Evolutionary conservation across 768 basidiomycete genomes (phyloP), one percentile per base, ranked within the genome.

Genomic region (Lactifluus hygrophoroides): DNA sequence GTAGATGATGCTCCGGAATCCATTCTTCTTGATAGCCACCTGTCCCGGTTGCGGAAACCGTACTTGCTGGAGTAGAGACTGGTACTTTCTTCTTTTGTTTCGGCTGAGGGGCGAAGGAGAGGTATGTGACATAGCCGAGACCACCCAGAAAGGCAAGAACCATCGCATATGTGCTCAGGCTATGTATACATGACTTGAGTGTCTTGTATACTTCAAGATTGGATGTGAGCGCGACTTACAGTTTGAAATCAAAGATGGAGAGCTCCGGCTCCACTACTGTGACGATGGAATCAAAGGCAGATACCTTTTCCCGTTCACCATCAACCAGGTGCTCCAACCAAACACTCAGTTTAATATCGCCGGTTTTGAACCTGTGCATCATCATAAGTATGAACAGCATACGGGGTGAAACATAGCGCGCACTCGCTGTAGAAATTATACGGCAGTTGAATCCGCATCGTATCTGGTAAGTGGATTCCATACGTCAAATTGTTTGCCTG

Each of bases 1-100:
- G 86, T 60, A 90, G 74, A 66, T 92, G 90, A 66, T 90, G 88
- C 64, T 87, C 86, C n/a, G 90, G 90, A 64, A 93, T 93, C 90
- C 90, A 93, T 66, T 93, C 90, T 67, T 92, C 88, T 66, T 88
- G 82, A 64, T 92, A 91, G 44, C 82, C 84, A 38, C 83, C 80
- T 2, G 83, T 77, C 35, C 83, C 81, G 23, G 82, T 82, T 32
- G 84, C 83, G 7, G 85, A 85, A 35, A 80, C 78, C 8, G 80
- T 69, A 28, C 78, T 78, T 37, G 79, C 77, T 9, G 86, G 80
- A 4, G 81, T 67, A 8, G 73, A 58, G 21, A 54, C 57, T 8
- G 77, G 64, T 1, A 73, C 67, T 25, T 73, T 61, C 62, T 79
- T 82, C 63, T 75, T 76, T 54, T 72, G 68, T 53, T 79, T 75